Evolutionary conservation across 2,329 filamentous ascomycete genomes (phyloP).

Genomic region (Monilinia polystroma): DNA sequence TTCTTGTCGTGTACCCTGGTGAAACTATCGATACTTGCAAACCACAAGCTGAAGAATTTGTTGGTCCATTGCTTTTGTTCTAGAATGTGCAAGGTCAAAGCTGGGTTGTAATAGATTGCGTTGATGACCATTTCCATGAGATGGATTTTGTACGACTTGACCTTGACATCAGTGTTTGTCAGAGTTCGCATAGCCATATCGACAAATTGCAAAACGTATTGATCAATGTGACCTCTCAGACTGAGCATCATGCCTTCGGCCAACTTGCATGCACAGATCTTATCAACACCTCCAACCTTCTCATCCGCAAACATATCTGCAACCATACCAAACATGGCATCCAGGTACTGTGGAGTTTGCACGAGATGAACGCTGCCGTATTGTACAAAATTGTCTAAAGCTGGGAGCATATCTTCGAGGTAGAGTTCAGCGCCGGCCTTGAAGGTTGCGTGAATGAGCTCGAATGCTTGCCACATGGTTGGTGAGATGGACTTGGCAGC

Average conservation of each 20-base stretch:
- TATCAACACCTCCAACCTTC: constrained; percentile 89
- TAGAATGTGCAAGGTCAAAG: constrained; percentile 80
- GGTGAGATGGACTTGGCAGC: constrained; percentile 92
- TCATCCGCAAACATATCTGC: constrained; percentile 90
- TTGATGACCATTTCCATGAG: constrained; percentile 99
- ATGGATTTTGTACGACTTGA: constrained; percentile 93
- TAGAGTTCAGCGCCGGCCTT: constrained; percentile 96
- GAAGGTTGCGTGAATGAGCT: constrained; percentile 94
- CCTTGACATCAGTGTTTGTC: constrained; percentile 71
- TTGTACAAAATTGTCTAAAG: constrained; percentile 95
- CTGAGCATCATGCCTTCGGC: constrained; percentile 97
- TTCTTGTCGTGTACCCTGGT: constrained; percentile 97
- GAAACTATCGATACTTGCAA: constrained; percentile 92
- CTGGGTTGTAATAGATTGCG: constrained; percentile 93
- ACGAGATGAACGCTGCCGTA: constrained; percentile 80
- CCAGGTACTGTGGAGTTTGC: constrained; percentile 81
- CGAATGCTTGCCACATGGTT: constrained; percentile 98
- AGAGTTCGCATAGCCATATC: constrained; percentile 84
- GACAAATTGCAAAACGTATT: constrained; percentile 83
- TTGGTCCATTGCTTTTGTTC: constrained; percentile 94
- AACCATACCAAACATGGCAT: constrained; percentile 90
- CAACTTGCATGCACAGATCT: constrained; percentile 96
- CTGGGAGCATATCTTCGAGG: constrained; percentile 97
- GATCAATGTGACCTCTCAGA: constrained; percentile 82
- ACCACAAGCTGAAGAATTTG: constrained; percentile 98